Evolutionary conservation across 345 rosid species (phyloP).

Genomic region (Citrus sp.): DNA sequence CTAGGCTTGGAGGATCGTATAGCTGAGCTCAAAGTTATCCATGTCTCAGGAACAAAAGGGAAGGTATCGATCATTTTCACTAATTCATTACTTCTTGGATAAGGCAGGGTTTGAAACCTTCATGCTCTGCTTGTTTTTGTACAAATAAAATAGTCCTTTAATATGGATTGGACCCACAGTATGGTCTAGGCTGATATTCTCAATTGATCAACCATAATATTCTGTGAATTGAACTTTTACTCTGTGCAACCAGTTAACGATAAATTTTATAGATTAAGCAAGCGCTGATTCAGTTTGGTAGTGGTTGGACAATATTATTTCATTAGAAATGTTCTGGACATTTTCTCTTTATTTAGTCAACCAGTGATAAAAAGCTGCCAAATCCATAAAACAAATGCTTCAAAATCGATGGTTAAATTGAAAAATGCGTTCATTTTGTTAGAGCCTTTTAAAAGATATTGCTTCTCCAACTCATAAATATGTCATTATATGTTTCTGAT

Average conservation of each 20-base stretch:
- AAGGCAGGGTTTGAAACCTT: background rate
- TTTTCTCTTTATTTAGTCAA: too few relatives aligned
- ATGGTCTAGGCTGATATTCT: background rate
- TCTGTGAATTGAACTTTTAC: background rate
- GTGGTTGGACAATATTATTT: too few relatives aligned
- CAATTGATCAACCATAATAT: background rate
- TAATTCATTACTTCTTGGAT: constrained; percentile 1
- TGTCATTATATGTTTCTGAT: too few relatives aligned
- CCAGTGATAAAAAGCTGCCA: too few relatives aligned
- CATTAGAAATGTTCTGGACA: too few relatives aligned
- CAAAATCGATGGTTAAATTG: too few relatives aligned
- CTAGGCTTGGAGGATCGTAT: constrained; percentile 65
- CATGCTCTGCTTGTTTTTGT: background rate
- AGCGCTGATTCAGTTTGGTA: too few relatives aligned
- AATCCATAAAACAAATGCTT: too few relatives aligned
- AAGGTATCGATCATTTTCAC: constrained; percentile 44
- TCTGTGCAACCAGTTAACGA: background rate
- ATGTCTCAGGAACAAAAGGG: constrained; percentile 95
- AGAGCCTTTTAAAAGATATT: too few relatives aligned
- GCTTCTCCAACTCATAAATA: too few relatives aligned
- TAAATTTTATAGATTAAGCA: too few relatives aligned
- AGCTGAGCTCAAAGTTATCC: constrained; percentile 61
- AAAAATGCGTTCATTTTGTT: too few relatives aligned
- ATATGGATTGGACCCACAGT: background rate
- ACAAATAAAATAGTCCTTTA: background rate